These are phyloP conservation scores for Linnemannia schmuckeri DNA, from an alignment of 192 early-diverging fungal species.

Conservation along the genomic window DNA sequence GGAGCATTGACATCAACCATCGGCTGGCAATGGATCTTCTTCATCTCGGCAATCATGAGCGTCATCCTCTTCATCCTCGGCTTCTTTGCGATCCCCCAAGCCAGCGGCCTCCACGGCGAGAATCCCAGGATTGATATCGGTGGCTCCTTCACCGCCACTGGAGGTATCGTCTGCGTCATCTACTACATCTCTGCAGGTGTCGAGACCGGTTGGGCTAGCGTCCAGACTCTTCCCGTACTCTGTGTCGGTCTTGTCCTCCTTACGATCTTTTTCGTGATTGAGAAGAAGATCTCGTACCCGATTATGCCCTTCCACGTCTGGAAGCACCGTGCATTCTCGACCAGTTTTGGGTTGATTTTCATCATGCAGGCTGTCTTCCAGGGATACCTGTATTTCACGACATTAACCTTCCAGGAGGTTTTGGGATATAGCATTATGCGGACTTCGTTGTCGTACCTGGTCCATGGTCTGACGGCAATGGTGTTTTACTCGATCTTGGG, in stretches of 20 bases:
- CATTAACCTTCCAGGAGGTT: constrained; percentile 65
- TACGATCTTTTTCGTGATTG: constrained; percentile 50
- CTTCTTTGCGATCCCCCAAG: constrained; percentile 46
- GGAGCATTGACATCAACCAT: constrained; percentile 56
- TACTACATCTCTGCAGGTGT: constrained; percentile 56
- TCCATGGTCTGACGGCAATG: constrained; percentile 56
- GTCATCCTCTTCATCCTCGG: constrained; percentile 48
- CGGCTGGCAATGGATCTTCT: constrained; percentile 62
- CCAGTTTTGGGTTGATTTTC: constrained; percentile 54
- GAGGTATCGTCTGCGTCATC: constrained; percentile 54
- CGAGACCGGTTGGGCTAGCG: constrained; percentile 49
- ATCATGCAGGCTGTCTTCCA: constrained; percentile 58
- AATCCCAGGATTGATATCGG: constrained; percentile 55
- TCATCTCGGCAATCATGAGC: constrained; percentile 50
- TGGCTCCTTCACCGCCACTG: constrained; percentile 47
- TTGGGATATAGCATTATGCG: constrained; percentile 55
- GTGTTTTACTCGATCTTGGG: constrained; percentile 53
- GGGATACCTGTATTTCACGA: constrained; percentile 60
- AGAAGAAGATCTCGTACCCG: constrained; percentile 52
- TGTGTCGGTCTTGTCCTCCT: constrained; percentile 52
- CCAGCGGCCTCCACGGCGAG: constrained; percentile 31
- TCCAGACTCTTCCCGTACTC: constrained; percentile 41
- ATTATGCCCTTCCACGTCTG: constrained; percentile 62
- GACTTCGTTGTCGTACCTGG: constrained; percentile 60
- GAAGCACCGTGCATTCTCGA: constrained; percentile 61